phyloP scores from a whole-genome alignment of 1,284 basidiomycete species.

The Hemileia vastatrix region DNA sequence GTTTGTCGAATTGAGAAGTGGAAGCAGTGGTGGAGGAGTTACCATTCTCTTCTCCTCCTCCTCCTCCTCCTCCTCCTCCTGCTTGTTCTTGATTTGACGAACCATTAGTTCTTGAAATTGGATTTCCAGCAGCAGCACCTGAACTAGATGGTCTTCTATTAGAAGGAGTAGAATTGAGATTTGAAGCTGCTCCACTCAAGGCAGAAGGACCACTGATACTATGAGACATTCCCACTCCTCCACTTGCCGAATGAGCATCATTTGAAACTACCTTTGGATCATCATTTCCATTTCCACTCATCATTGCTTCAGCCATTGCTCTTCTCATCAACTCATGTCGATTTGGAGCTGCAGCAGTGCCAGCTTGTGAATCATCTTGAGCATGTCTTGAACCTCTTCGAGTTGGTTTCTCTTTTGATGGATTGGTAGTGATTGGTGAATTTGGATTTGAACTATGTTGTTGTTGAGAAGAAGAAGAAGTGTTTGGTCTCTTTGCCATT shows the following conservation, averaged over 20 bases:
- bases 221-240: conserved; percentile 21
- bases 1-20: conserved; percentile 14
- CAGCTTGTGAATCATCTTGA: neutral
- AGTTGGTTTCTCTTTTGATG: neutral
- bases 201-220: neutral
- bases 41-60: neutral
- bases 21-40: neutral
- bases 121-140: neutral
- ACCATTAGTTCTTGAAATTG: neutral
- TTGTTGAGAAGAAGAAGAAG: no score
- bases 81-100: neutral
- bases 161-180: neutral
- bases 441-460: no score
- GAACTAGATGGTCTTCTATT: conserved; percentile 7
- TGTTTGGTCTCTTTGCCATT: no score
- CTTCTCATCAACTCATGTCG: conserved; percentile 38
- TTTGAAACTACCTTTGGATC: conserved; percentile 27
- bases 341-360: conserved; percentile 28
- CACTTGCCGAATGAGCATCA: conserved; percentile 28
- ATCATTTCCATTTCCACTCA: conserved; percentile 26
- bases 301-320: conserved; percentile 33
- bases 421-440: no score
- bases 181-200: neutral
- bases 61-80: neutral
- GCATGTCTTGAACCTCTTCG: neutral